A percentile compares a stretch with the other conserved stretches of the same genome.
Conservation (phyloP, 2,329 filamentous ascomycete genomes). For the Leptographium radiaticola region DNA sequence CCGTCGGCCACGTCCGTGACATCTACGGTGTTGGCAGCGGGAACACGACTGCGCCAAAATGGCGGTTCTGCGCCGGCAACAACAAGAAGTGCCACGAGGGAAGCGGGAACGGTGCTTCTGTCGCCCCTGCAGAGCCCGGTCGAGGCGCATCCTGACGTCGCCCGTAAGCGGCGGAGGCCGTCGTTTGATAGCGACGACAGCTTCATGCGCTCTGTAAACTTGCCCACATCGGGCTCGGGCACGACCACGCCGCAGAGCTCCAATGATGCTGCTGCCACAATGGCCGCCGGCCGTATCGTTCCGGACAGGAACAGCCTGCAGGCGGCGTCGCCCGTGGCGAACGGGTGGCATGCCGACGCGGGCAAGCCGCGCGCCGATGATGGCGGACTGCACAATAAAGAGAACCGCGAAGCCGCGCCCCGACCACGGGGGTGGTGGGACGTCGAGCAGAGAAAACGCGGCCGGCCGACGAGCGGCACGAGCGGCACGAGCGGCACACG, state of each 20-base stretch:
- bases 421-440: background rate
- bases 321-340: background rate
- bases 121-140: background rate
- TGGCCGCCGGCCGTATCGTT: background rate
- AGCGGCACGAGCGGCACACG: background rate
- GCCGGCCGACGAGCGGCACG: background rate
- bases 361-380: background rate
- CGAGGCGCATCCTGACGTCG: background rate
- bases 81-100: too few species aligned
- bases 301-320: background rate
- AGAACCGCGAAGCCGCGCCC: background rate
- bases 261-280: background rate
- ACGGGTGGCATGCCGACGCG: background rate
- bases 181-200: background rate
- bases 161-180: background rate
- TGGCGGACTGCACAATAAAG: background rate
- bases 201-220: background rate
- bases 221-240: background rate
- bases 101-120: too few species aligned
- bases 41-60: background rate
- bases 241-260: background rate
- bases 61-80: too few species aligned
- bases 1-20: background rate
- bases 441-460: background rate
- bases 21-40: background rate